phyloP scores from a whole-genome alignment of 208 protist species.

The Acanthamoeba divionensis region DNA sequence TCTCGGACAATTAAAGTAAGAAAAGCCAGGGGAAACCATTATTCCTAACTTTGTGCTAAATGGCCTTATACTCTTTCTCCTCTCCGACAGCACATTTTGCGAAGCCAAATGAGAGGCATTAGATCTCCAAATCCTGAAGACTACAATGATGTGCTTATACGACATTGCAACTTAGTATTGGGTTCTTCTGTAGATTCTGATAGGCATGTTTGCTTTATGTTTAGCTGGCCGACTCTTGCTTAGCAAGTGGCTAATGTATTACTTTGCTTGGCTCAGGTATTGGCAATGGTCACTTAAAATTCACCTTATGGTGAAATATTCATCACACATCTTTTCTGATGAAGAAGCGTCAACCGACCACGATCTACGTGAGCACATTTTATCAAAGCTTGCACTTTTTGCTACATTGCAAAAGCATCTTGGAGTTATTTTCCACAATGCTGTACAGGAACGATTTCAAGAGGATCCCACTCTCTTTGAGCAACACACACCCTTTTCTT shows the following conservation, averaged over 20 bases:
- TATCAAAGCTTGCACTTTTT: conserved; percentile 1
- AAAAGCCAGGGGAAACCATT: not conserved
- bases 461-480: conserved; percentile 15
- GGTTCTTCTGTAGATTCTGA: conserved; percentile 13
- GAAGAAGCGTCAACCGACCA: not conserved
- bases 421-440: not conserved
- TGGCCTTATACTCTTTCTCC: not conserved
- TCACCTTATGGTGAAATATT: conserved; percentile 14
- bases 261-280: not conserved
- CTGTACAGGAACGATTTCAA: not conserved
- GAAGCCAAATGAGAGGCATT: not conserved
- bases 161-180: conserved; percentile 11
- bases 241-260: too few species aligned
- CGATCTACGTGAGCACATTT: conserved; percentile 30
- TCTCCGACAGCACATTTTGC: not conserved
- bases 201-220: not conserved
- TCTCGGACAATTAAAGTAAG: conserved; percentile 18
- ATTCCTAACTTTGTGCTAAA: not conserved
- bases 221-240: not conserved
- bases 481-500: not conserved
- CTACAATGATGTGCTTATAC: not conserved
- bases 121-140: not conserved
- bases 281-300: conserved; percentile 43
- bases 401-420: conserved; percentile 24
- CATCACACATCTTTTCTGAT: not conserved